phyloP scores from a whole-genome alignment of 192 early-diverging fungal genomes.

The Helicostylum pulchrum region DNA sequence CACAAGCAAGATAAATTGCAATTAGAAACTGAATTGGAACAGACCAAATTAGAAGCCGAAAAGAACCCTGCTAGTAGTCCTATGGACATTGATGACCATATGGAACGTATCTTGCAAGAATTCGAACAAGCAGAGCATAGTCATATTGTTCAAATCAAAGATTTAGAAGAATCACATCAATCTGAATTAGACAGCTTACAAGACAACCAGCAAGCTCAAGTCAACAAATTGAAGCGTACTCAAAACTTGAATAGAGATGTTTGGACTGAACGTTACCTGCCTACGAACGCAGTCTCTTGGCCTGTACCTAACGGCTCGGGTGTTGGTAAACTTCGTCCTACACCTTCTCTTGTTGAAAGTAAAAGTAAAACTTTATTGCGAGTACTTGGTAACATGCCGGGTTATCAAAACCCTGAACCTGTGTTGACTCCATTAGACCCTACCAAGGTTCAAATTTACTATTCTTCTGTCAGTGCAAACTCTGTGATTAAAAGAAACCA shows the following conservation, averaged over 20 bases:
- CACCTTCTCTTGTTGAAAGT: slow-evolving; percentile 12
- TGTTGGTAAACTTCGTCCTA: slow-evolving; percentile 13
- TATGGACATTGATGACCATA: slow-evolving; percentile 19
- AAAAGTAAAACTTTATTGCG: slow-evolving; percentile 12
- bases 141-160: slow-evolving; percentile 22
- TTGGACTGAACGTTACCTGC: slow-evolving; percentile 21
- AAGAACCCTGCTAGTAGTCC: neutral
- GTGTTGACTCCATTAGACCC: slow-evolving; percentile 26
- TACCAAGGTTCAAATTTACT: slow-evolving; percentile 45
- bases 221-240: slow-evolving; percentile 10
- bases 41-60: slow-evolving; percentile 15
- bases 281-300: slow-evolving; percentile 39
- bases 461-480: slow-evolving; percentile 47
- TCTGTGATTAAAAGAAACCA: slow-evolving; percentile 43
- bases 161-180: slow-evolving; percentile 31
- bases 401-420: slow-evolving; percentile 10
- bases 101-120: slow-evolving; percentile 31
- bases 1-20: slow-evolving; percentile 30
- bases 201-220: slow-evolving; percentile 15
- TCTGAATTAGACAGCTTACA: slow-evolving; percentile 20
- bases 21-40: slow-evolving; percentile 18
- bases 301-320: slow-evolving; percentile 20
- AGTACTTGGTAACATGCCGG: slow-evolving; percentile 14
- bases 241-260: slow-evolving; percentile 5
- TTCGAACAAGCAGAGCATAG: slow-evolving; percentile 33